Base-by-base conservation (phyloP, 2,329 filamentous ascomycete species). In the Fusarium scirpi region DNA sequence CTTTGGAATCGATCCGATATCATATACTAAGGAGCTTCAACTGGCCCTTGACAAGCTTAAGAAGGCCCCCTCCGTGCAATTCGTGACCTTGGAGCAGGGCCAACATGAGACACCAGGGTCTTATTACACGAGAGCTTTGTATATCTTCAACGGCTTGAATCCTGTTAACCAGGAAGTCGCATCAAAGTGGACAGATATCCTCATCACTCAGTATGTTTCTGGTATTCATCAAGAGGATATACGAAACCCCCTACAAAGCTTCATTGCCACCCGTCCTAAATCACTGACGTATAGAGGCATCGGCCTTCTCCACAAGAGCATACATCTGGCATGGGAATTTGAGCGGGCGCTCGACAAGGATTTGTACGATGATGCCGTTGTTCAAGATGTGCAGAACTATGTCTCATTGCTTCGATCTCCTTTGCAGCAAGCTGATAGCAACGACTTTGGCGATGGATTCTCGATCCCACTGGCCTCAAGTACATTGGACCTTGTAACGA, bases 281-380 rank as follows among this genome's bases (percentile, higher is more conserved):
- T 58, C 55, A n/a, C 34, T 69, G n/a, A 66, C 72, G 5, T 72
- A 90, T 18, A 79, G 78, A 20, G 80, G 80, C 4, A 77, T 87
- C 8, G 81, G 82, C 4, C 82, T 82, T 57, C 81, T 80, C 38
- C 89, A 91, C 76, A 86, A 86, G 74, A 82, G 81, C 52, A 76
- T 90, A 18, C 85, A 90, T 70, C 82, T 91, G 29, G 87, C 85
- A 8, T 74, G 78, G 24, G 86, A 90, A 51, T 86, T 89, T 60
- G 85, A 89, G 69, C 82, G 80, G 62, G 87, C 86, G 5, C 71
- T 90, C 5, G 81, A 82, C 22, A 84, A 84, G 34, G 79, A 81
- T 13, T 58, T 84, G 2, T 90, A 88, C 67, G 74, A 80, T 1
- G 76, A 78, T 5, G 55, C 76, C 1, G 74, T 81, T 44, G 64